Base-by-base conservation (phyloP, 163 green algal genomes). In the Scenedesmus sp. region DNA sequence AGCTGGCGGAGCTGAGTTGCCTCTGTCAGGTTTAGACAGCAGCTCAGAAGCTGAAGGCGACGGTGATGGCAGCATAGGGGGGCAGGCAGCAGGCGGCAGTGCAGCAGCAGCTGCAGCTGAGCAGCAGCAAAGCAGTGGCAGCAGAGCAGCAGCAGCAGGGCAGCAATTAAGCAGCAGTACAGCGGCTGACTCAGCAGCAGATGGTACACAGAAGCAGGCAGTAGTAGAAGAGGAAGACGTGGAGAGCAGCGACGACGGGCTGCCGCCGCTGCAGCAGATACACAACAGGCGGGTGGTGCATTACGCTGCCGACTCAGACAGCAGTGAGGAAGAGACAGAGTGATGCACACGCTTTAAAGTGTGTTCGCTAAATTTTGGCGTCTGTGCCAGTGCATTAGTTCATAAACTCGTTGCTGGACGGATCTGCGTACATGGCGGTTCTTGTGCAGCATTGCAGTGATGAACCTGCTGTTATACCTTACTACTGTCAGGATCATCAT, bases 191-290 rank as follows among this genome's bases (percentile, higher is more conserved):
- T 35, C 46, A 49, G 80, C 80, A 59, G 80, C 44, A 33, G 30
- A n/a, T 51, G 81, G 12, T 33, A 7, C 12, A 30, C 33, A 49
- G 16, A 15, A 79, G 30, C 35, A 65, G 7, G 73, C 12, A 33
- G 78, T 42, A 40, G 56, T 18, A 42, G 40, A 70, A 35, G 56
- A 80, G 26, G 22, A 78, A n/a, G 87, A 79, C 1, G 46, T 49
- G 10, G 80, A 56, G 35, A 53, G 56, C 16, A 70, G 61, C 26
- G 89, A 92, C 10, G 89, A 92, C 26, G 82, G 82, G 18, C 44
- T 89, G 83, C 83, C 89, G n/a, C 89, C 89, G 40, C 43, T 92
- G 82, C 72, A 90, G 81, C 83, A 86, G 53, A 92, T 86, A 65
- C 78, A 78, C 83, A 92, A 92, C 49, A 46, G 89, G 53, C 49